Evolutionary conservation across 345 rosid species (phyloP), one percentile per base, ranked within the genome.

Genomic region (Xanthoceras sorbifolium): DNA sequence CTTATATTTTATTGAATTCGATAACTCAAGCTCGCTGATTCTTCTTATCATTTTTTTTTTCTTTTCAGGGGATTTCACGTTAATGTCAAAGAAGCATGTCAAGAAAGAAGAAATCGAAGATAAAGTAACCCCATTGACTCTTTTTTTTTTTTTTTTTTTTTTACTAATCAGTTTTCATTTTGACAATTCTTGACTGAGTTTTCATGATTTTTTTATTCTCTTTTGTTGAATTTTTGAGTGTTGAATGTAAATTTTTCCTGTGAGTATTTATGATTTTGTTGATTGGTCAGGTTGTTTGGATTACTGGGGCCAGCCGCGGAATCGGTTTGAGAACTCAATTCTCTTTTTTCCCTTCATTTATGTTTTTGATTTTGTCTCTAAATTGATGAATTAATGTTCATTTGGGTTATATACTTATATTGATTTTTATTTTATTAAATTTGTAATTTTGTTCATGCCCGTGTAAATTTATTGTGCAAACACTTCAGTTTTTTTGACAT

Each of bases 271-370:
- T 25, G 70, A 4, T 2, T 80, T 64, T 73, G 61, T 32, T 82
- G 1, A 65, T 72, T 54, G 34, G 14, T 29, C 67, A 91, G 98
- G 97, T 95, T 26, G 83, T 93, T 28, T 95, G 99, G 99, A 90
- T 95, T 64, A 95, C 99, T 63, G 98, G 99, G 15, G 97, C 98
- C 36, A 93, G 99, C 80, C 94, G 99, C 32, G 99, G 99, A 68
- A 95, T 95, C 31, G 99, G 99, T 92, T 86, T 34, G 82, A 23
- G 61, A 8, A 48, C 25, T 44, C n/a, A 59, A n/a, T n/a, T n/a
- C n/a, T 23, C n/a, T 25, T 18, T 10, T 54, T n/a, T 2, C 8
- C 5, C 5, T 54, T 54, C 20, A 4, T 54, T 0, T n/a, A 18
- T 57, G n/a, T 31, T 55, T 22, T 32, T 5, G 1, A 8, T 48